A percentile compares a stretch with the other conserved stretches of the same genome.
phyloP scores from a whole-genome alignment of 208 protist species.

The Acanthamoeba triangularis region DNA sequence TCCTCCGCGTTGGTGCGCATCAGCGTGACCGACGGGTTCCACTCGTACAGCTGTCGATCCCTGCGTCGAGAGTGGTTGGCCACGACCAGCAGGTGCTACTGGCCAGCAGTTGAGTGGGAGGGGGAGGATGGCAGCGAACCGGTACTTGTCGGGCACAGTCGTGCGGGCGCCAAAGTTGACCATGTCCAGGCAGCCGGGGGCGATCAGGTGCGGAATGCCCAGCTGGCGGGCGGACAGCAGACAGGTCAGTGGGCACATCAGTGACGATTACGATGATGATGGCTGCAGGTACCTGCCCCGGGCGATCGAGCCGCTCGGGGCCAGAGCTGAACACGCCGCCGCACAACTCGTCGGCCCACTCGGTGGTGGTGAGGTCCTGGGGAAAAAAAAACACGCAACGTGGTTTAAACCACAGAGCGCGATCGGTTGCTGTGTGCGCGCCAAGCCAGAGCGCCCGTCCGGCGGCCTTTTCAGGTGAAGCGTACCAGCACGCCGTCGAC shows the following conservation, averaged over 20 bases:
- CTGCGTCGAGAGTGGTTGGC: background rate
- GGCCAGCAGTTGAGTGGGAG: too few relatives aligned
- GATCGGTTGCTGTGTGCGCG: too few relatives aligned
- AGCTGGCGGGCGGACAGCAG: background rate
- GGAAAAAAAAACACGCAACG: background rate
- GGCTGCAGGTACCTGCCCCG: conserved; percentile 9
- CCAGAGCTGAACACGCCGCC: conserved; percentile 44
- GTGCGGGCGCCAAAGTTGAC: conserved; percentile 44
- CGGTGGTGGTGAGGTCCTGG: conserved; percentile 69
- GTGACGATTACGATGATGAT: background rate
- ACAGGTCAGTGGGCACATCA: background rate
- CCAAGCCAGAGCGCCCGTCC: too few relatives aligned
- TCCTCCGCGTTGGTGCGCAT: conserved; percentile 13
- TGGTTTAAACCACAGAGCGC: background rate
- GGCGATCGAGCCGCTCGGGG: conserved; percentile 63
- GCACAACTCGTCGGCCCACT: conserved; percentile 75
- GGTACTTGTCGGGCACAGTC: conserved; percentile 26
- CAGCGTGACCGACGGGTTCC: conserved; percentile 66
- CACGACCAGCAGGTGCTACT: too few relatives aligned
- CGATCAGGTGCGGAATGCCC: conserved; percentile 68
- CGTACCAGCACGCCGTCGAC: conserved; percentile 57
- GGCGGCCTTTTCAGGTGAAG: too few relatives aligned
- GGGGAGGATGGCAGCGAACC: background rate
- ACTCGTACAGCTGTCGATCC: conserved; percentile 21
- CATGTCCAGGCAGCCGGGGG: conserved; percentile 70